phyloP scores from a whole-genome alignment of 345 rosid genomes.

The Chamaenerion angustifolium region DNA sequence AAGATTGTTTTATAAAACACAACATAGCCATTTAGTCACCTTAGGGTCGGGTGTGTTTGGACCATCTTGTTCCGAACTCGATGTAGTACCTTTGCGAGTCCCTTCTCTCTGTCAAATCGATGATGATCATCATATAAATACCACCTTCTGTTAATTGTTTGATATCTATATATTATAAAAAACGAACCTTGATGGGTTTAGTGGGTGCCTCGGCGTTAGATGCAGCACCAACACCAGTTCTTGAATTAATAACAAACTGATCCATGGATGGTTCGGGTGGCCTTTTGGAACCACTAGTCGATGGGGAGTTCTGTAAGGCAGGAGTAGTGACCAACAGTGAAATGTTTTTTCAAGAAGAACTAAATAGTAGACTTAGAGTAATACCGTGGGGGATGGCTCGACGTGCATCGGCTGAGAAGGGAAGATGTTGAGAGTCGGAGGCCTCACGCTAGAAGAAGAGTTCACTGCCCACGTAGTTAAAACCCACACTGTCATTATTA shows the following conservation, averaged over 20 bases:
- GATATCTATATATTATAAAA: no score
- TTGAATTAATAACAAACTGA: conserved; percentile 14
- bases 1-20: no score
- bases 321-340: no score
- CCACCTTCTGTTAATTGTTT: no score
- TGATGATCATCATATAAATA: no score
- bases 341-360: no score
- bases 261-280: conserved; percentile 20
- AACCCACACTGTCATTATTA: not conserved
- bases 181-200: conserved; percentile 13
- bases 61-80: conserved; percentile 30
- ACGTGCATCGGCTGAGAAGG: conserved; percentile 97
- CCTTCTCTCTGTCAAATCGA: conserved; percentile 25
- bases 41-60: conserved; percentile 40
- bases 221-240: conserved; percentile 15
- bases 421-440: conserved; percentile 92
- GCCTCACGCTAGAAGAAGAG: conserved; percentile 48
- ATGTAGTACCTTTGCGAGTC: conserved; percentile 29
- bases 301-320: conserved; percentile 5
- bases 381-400: conserved; percentile 35
- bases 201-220: conserved; percentile 11
- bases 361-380: not conserved
- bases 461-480: conserved; percentile 40
- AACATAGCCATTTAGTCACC: conserved; percentile 9
- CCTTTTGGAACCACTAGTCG: conserved; percentile 27